Conservation (phyloP, 805 yeast species). For the Zygotorulaspora sp. region DNA sequence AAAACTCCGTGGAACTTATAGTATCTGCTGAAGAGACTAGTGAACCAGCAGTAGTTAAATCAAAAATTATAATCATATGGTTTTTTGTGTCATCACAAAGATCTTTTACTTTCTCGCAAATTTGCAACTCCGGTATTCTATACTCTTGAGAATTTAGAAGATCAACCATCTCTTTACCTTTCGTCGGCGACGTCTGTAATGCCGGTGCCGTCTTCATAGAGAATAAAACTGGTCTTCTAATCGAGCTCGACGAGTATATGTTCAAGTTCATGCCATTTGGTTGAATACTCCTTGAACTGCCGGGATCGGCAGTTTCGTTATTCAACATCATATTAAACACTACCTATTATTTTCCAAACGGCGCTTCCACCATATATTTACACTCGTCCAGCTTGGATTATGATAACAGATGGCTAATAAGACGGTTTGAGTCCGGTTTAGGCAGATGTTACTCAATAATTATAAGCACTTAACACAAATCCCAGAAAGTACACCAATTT, state of each 20-base stretch:
- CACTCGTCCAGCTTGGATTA: too few species aligned
- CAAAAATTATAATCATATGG: slow-evolving; percentile 19
- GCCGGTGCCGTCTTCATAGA: slow-evolving; percentile 1
- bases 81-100: slow-evolving; percentile 4
- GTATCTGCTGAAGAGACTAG: slow-evolving; percentile 15
- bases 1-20: slow-evolving; percentile 1
- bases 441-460: too few species aligned
- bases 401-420: too few species aligned
- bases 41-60: slow-evolving; percentile 23
- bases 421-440: too few species aligned
- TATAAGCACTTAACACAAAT: too few species aligned
- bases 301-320: slow-evolving; percentile 1
- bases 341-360: too few species aligned
- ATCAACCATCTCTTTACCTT: slow-evolving; percentile 4
- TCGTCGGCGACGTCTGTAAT: background rate
- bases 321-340: slow-evolving; percentile 2
- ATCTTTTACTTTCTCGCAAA: slow-evolving; percentile 8
- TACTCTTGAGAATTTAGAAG: slow-evolving; percentile 9
- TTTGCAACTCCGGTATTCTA: slow-evolving; percentile 13
- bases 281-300: background rate
- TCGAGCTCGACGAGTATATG: background rate
- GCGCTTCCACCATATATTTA: too few species aligned
- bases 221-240: background rate
- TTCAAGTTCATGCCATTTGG: slow-evolving; percentile 1
- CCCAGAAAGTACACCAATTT: too few species aligned